Evolutionary conservation across 2,329 filamentous ascomycete genomes (phyloP).

Genomic region (Alternaria ethzedia): DNA sequence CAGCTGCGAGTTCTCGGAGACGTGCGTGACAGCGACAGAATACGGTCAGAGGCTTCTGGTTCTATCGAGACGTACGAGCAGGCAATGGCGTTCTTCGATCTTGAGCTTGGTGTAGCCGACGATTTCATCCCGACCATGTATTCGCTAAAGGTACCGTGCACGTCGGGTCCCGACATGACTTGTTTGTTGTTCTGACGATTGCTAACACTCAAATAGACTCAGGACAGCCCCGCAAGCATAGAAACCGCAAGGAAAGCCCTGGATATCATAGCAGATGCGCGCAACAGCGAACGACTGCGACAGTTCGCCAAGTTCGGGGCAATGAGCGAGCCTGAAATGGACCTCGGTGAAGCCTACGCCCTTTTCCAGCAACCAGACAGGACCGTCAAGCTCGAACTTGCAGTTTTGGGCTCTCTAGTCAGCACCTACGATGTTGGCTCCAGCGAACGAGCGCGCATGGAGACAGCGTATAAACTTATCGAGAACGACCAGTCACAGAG

Average conservation of each 20-base stretch:
- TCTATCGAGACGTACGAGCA: conserved; percentile 67
- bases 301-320: conserved; percentile 62
- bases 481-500: conserved; percentile 37
- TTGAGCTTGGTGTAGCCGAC: conserved; percentile 56
- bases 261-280: conserved; percentile 63
- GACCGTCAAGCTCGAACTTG: conserved; percentile 58
- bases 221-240: conserved; percentile 58
- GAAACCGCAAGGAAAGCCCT: conserved; percentile 63
- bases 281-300: conserved; percentile 62
- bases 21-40: conserved; percentile 62
- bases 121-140: conserved; percentile 65
- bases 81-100: conserved; percentile 67
- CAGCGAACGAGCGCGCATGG: conserved; percentile 53
- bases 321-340: conserved; percentile 60
- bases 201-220: conserved; percentile 47
- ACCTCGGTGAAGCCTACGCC: conserved; percentile 49
- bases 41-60: conserved; percentile 65
- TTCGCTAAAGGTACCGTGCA: conserved; percentile 58
- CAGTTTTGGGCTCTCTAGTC: conserved; percentile 38
- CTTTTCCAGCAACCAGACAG: conserved; percentile 57
- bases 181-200: background rate
- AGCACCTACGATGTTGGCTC: conserved; percentile 52
- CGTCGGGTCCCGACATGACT: background rate
- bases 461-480: conserved; percentile 57
- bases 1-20: conserved; percentile 67